Base-by-base conservation (phyloP, 768 basidiomycete species). In the Kwoniella bestiolae region DNA sequence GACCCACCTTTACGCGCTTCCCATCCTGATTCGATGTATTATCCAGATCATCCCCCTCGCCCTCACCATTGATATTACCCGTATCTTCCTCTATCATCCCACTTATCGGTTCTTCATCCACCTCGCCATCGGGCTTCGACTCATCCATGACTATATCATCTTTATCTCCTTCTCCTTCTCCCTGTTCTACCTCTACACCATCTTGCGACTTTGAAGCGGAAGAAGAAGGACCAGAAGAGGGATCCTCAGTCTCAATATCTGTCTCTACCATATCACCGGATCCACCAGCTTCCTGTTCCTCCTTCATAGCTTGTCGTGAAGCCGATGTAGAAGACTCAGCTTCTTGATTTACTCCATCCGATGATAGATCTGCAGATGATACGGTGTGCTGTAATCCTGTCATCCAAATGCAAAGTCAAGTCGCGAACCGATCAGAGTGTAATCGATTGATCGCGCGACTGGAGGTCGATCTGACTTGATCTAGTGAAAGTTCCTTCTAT, bases 1-100 rank as follows among this genome's bases (percentile, higher is more conserved):
- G 55, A 45, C 70, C 25, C 61, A 75, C 76, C 72, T 77, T 77
- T 45, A 77, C 76, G 31, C 76, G 58, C 57, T 75, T 77, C 11
- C 76, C 76, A 29, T 71, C 59, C 32, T 64, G 51, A 64, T 46
- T 61, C 23, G 63, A n/a, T 21, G 16, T 32, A 16, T 32, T 35
- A 57, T 31, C 63, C 66, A 21, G 58, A 35, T 55, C 52, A 55
- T 55, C 52, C 38, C 12, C 61, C 26, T 71, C 69, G 11, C 45
- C 29, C 34, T 66, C 69, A 28, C 62, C 62, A 25, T 63, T 56
- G n/a, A n/a, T n/a, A 18, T 64, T 34, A n/a, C 23, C 38, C n/a
- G 66, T 66, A 16, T 45, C 65, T 5, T 38, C 38, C 50, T 46
- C 65, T 1, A 46, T 28, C n/a, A 38, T 9, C 26, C 31, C 60